Evolutionary conservation across 257 asterid genomes (phyloP), one percentile per base, ranked within the genome.

Genomic region (Buddleja alternifolia): DNA sequence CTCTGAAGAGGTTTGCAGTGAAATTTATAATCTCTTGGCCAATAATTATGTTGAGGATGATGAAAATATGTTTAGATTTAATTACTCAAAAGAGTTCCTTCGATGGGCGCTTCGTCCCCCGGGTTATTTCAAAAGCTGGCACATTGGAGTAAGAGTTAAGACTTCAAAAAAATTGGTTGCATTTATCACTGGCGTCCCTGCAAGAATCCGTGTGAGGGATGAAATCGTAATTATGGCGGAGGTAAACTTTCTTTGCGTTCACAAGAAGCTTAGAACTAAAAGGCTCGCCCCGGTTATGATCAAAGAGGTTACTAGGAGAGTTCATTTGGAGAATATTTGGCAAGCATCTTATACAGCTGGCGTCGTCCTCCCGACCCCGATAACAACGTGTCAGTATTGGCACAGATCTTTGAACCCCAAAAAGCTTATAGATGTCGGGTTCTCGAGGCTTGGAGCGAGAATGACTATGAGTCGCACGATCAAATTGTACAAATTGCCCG

Each of bases 311-410:
- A 87, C 96, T 0, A 76, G 96, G 69, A 84, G 95, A 72, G 88
- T 85, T 71, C 90, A 85, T 75, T 36, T 87, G 86, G 95, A 90
- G 81, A 87, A 87, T 53, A 76, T 90, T 59, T 90, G 93, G 96
- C 95, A 90, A 69, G 96, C 90, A 23, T 93, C 96, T 62, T 90
- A 85, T 71, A 87, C 96, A 29, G 95, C 96, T 16, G 96, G 95
- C 29, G 85, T 85, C 14, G 89, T 87, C 60, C 96, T 90, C 69
- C 95, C 96, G 1, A 85, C 95, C 0, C 96, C 95, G 0, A 44
- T 90, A 29, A 81, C 94, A 0, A 80, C 83, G 53, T 73, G 86
- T 73, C 92, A 81, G 65, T 85, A 83, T 60, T 86, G 92, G 92
- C 89, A 86, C 62, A 80, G 95, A 57, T 85, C 93, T 41, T 71